phyloP scores from a whole-genome alignment of 306 rosid genomes.

The Malus orientalis region DNA sequence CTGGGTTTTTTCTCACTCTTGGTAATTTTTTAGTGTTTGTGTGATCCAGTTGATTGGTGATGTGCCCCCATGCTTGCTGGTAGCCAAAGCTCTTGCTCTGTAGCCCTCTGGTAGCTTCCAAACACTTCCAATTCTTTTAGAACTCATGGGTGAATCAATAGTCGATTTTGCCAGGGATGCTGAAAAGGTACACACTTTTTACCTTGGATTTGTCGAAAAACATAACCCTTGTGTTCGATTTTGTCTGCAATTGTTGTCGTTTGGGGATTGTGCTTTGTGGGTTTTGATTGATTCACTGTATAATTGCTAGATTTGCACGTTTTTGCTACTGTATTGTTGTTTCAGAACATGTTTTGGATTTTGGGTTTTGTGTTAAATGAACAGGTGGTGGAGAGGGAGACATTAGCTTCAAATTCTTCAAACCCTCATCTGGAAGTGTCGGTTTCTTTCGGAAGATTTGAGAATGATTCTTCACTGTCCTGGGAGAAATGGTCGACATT shows the following conservation, averaged over 20 bases:
- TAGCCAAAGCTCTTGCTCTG: constrained; percentile 8
- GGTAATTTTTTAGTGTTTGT: constrained; percentile 32
- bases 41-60: constrained; percentile 39
- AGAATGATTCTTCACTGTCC: constrained; percentile 77
- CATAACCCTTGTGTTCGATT: neutral
- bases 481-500: constrained; percentile 99
- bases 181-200: constrained; percentile 51
- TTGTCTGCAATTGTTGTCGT: neutral
- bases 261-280: neutral
- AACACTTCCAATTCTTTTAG: constrained; percentile 11
- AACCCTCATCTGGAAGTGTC: constrained; percentile 70
- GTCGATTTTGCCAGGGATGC: constrained; percentile 35
- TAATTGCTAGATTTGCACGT: constrained; percentile 6
- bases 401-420: constrained; percentile 40
- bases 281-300: neutral
- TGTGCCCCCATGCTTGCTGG: constrained; percentile 12
- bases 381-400: constrained; percentile 79
- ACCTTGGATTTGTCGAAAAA: constrained; percentile 15
- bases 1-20: constrained; percentile 25
- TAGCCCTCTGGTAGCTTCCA: constrained; percentile 15
- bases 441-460: constrained; percentile 88
- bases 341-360: constrained; percentile 23
- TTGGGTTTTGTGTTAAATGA: constrained; percentile 15
- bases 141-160: constrained; percentile 50
- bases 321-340: constrained; percentile 25